Evolutionary conservation across 176 grass and related monocot species (phyloP).

Genomic region (Cenchrus purpureus): DNA sequence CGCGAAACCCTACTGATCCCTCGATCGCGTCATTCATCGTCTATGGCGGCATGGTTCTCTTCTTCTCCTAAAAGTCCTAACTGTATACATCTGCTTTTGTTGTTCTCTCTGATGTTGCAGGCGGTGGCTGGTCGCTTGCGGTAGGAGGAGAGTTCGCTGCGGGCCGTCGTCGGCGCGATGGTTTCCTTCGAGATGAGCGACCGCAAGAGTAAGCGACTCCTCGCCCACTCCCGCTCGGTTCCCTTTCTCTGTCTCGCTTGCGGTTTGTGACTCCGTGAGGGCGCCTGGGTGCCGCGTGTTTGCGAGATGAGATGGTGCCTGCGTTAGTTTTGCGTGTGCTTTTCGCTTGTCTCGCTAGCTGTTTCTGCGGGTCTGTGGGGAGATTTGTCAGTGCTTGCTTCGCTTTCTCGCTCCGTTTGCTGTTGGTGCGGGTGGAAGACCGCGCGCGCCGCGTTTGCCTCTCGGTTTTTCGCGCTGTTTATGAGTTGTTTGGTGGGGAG

Average conservation of each 20-base stretch:
- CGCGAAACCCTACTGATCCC: neutral
- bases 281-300: slow-evolving; percentile 14
- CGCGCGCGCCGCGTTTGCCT: neutral
- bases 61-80: neutral
- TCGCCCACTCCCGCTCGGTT: neutral
- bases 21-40: neutral
- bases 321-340: slow-evolving; percentile 1
- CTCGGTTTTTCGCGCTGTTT: neutral
- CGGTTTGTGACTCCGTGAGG: slow-evolving; percentile 1
- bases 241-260: neutral
- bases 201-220: slow-evolving; percentile 63
- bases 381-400: neutral
- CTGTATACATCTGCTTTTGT: neutral
- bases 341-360: neutral
- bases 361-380: neutral
- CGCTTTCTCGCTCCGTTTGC: neutral
- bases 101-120: neutral
- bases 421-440: neutral
- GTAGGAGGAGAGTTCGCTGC: neutral
- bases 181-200: slow-evolving; percentile 89
- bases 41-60: neutral
- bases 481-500: slow-evolving; percentile 10
- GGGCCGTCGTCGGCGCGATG: slow-evolving; percentile 46
- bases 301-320: neutral
- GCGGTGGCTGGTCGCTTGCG: slow-evolving; percentile 1